Conservation (phyloP, 345 rosid species). For the Draba incana region DNA sequence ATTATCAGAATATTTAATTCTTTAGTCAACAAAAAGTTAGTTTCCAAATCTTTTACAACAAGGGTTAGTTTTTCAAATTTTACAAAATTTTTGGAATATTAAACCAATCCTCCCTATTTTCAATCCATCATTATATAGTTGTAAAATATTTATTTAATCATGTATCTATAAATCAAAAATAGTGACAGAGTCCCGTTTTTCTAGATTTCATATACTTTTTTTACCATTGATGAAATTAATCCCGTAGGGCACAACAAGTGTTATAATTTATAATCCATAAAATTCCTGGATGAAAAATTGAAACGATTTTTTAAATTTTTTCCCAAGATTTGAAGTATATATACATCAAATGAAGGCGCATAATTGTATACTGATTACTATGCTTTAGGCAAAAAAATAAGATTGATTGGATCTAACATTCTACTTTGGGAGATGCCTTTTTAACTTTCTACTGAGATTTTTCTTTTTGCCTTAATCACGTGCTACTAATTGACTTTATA, state of each 20-base stretch:
- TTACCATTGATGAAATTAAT: not conserved
- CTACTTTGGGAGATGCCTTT: slow-evolving; percentile 34
- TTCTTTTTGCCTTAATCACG: slow-evolving; percentile 34
- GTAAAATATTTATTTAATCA: too few species aligned
- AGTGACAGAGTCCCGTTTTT: too few species aligned
- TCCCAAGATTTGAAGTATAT: slow-evolving; percentile 21
- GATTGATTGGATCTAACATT: slow-evolving; percentile 33
- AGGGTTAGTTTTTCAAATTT: too few species aligned
- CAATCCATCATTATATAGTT: too few species aligned
- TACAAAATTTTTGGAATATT: too few species aligned
- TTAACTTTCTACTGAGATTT: slow-evolving; percentile 20
- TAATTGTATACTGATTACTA: slow-evolving; percentile 12
- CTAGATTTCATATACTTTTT: too few species aligned
- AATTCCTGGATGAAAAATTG: not conserved
- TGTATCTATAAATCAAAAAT: too few species aligned
- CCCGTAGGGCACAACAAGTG: not conserved
- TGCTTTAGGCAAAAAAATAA: slow-evolving; percentile 16
- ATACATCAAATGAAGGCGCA: slow-evolving; percentile 9
- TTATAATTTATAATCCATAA: not conserved
- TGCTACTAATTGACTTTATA: slow-evolving; percentile 40
- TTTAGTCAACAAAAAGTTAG: too few species aligned
- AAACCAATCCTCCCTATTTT: too few species aligned
- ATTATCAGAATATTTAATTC: too few species aligned
- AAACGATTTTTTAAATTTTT: not conserved
- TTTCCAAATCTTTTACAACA: too few species aligned